These are phyloP conservation scores for Yamagishiella unicocca DNA, from an alignment of 139 green algal genomes.

Conservation along the genomic window DNA sequence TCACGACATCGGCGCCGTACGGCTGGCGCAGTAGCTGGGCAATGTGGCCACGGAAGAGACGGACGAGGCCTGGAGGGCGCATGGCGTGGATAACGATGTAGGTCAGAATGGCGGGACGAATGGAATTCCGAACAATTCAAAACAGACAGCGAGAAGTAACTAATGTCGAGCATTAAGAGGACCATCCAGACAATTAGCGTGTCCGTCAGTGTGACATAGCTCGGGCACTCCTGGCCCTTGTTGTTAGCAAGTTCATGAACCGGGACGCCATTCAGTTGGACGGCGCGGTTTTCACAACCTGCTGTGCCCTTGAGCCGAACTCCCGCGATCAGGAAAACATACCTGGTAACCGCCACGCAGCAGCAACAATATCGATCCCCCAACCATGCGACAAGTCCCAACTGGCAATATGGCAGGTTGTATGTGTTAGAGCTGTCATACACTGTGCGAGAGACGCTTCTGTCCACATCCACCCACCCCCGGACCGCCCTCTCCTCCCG, in stretches of 20 bases:
- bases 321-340: neutral
- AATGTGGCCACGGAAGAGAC: conserved; percentile 78
- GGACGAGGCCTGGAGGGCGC: conserved; percentile 71
- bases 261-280: neutral
- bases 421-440: too few species aligned
- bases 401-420: too few species aligned
- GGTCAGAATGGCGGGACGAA: too few species aligned
- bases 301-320: neutral
- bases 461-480: neutral
- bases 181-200: conserved; percentile 14
- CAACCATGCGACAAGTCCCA: too few species aligned
- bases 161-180: conserved; percentile 47
- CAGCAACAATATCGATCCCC: too few species aligned
- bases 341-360: too few species aligned
- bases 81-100: neutral
- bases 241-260: conserved; percentile 77
- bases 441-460: neutral
- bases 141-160: too few species aligned
- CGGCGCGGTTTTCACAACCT: conserved; percentile 66
- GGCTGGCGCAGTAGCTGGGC: conserved; percentile 88
- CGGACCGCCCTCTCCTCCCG: too few species aligned
- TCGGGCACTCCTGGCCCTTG: conserved; percentile 45
- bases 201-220: conserved; percentile 61
- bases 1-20: conserved; percentile 81
- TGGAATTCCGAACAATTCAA: too few species aligned